A percentile compares a stretch with the other conserved stretches of the same genome.
These are phyloP conservation scores for Leccinum cinnamomeum DNA, from an alignment of 1,284 basidiomycete genomes.

Conservation along the genomic window DNA sequence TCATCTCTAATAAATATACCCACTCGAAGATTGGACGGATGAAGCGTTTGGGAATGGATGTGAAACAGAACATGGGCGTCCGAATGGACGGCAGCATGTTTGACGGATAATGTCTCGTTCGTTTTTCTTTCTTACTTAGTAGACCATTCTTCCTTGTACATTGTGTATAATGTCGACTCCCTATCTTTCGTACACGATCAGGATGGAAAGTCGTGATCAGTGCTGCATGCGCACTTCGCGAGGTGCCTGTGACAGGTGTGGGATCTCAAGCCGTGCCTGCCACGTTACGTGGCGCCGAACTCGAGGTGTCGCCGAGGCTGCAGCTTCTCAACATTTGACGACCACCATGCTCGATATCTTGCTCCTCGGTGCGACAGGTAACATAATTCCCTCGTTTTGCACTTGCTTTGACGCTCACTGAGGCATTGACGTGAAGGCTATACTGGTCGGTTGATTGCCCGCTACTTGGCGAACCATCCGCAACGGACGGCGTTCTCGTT, in stretches of 20 bases:
- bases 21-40: slow-evolving; percentile 65
- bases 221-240: slow-evolving; percentile 15
- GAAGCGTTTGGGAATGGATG: slow-evolving; percentile 80
- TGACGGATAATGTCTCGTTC: slow-evolving; percentile 37
- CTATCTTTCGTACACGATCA: slow-evolving; percentile 1
- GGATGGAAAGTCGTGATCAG: background rate
- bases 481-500: slow-evolving; percentile 61
- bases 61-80: slow-evolving; percentile 78
- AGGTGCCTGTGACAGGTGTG: slow-evolving; percentile 12
- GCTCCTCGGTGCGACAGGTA: slow-evolving; percentile 62
- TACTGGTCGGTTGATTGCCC: slow-evolving; percentile 62
- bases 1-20: slow-evolving; percentile 1
- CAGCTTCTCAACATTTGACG: slow-evolving; percentile 14
- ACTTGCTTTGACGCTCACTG: slow-evolving; percentile 7
- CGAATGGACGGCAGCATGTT: slow-evolving; percentile 69
- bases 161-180: background rate
- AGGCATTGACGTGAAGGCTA: slow-evolving; percentile 42
- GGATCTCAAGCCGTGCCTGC: slow-evolving; percentile 6
- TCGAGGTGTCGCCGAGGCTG: slow-evolving; percentile 5
- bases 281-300: slow-evolving; percentile 6
- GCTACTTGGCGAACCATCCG: slow-evolving; percentile 60
- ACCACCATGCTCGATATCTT: slow-evolving; percentile 50
- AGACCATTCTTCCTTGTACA: slow-evolving; percentile 1
- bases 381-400: slow-evolving; percentile 6
- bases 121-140: background rate